Percentiles rank a stretch among this genome's conserved stretches.
These are phyloP conservation scores for Penicillium coprophilum DNA, from an alignment of 495 filamentous ascomycete species.

Conservation along the genomic window DNA sequence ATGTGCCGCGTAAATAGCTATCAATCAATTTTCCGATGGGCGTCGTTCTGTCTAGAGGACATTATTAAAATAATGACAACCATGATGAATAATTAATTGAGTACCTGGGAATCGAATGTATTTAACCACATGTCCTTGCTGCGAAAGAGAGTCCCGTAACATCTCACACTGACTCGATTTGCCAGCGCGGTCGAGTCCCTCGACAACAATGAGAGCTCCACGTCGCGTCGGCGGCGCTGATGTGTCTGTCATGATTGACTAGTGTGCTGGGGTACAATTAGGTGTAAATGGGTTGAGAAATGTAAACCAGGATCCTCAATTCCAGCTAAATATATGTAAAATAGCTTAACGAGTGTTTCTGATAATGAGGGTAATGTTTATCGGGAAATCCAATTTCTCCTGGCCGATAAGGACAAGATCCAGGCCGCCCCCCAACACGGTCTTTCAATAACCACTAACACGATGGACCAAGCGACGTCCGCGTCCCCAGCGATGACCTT, in stretches of 20 bases:
- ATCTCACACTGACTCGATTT: conserved; percentile 91
- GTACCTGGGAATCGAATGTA: conserved; percentile 87
- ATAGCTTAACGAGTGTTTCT: not conserved
- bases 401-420: conserved; percentile 23
- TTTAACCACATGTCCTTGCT: conserved; percentile 62
- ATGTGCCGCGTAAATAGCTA: conserved; percentile 71
- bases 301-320: not conserved
- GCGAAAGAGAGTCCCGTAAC: conserved; percentile 62
- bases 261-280: not conserved
- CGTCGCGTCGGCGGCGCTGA: conserved; percentile 37
- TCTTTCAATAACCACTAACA: conserved; percentile 19
- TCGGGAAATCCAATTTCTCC: conserved; percentile 21
- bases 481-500: conserved; percentile 32
- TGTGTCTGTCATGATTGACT: conserved; percentile 19
- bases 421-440: conserved; percentile 13
- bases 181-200: conserved; percentile 90
- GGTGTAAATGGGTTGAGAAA: not conserved
- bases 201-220: conserved; percentile 82
- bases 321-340: not conserved
- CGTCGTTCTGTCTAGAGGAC: conserved; percentile 71
- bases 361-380: conserved; percentile 9
- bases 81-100: conserved; percentile 9
- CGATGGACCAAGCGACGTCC: conserved; percentile 31
- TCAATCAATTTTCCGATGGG: conserved; percentile 90
- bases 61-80: conserved; percentile 17